Evolutionary conservation across 495 filamentous ascomycete genomes (phyloP).

Genomic region (Trichoderma parareesei): DNA sequence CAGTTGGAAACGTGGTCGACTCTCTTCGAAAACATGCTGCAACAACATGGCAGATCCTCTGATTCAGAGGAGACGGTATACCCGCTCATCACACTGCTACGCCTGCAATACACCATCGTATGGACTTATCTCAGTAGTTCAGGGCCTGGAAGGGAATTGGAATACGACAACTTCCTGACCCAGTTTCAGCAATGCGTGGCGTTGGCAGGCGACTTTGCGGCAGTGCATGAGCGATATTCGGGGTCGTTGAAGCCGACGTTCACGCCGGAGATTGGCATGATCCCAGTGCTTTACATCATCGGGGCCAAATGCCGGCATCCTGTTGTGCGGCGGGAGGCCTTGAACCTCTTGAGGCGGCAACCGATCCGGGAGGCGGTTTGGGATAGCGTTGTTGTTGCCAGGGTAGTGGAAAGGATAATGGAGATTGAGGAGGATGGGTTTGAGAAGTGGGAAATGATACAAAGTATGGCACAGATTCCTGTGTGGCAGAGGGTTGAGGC

Average conservation of each 20-base stretch:
- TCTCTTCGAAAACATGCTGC: constrained; percentile 15
- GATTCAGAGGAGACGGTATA: neutral
- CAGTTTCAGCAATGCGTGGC: constrained; percentile 15
- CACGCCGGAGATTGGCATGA: constrained; percentile 17
- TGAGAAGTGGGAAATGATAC: constrained; percentile 13
- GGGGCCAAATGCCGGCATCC: constrained; percentile 27
- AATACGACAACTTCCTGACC: constrained; percentile 15
- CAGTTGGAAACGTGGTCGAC: constrained; percentile 17
- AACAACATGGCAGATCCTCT: neutral
- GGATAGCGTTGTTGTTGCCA: constrained; percentile 25
- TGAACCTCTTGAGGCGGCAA: constrained; percentile 22
- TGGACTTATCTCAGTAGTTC: constrained; percentile 21
- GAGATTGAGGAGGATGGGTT: constrained; percentile 20
- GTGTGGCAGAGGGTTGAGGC: constrained; percentile 23
- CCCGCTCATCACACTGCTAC: constrained; percentile 14
- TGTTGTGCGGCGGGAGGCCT: constrained; percentile 19
- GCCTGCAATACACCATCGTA: constrained; percentile 23
- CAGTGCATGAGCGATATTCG: constrained; percentile 8
- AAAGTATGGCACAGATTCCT: constrained; percentile 21
- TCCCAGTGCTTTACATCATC: constrained; percentile 23
- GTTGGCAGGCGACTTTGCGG: constrained; percentile 1
- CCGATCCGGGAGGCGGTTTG: constrained; percentile 25
- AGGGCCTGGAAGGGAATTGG: constrained; percentile 17
- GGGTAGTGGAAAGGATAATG: constrained; percentile 24
- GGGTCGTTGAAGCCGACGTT: constrained; percentile 15